phyloP scores from a whole-genome alignment of 768 basidiomycete genomes.

The Amanita fuliginea region DNA sequence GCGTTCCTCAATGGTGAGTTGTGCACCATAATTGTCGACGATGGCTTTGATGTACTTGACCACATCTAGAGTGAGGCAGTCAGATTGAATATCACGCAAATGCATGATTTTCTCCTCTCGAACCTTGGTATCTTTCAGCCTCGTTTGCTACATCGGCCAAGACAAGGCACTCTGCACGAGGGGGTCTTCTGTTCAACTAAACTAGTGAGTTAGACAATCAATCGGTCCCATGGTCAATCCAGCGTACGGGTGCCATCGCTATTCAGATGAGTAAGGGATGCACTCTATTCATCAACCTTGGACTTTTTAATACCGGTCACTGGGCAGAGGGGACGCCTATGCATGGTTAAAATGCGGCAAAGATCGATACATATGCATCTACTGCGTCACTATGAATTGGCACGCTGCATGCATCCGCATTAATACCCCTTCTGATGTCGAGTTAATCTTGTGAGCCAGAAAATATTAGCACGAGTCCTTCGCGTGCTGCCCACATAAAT shows the following conservation, averaged over 20 bases:
- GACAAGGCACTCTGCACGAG: slow-evolving; percentile 32
- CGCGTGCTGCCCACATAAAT: not conserved
- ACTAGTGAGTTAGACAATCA: not conserved
- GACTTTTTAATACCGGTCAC: not conserved
- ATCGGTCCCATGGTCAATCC: not conserved
- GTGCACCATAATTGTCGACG: slow-evolving; percentile 53
- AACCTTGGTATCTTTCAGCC: slow-evolving; percentile 85
- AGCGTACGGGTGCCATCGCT: slow-evolving; percentile 11
- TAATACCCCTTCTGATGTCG: not conserved
- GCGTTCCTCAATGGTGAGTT: slow-evolving; percentile 74
- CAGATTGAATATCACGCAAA: not conserved
- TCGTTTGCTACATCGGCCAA: slow-evolving; percentile 81
- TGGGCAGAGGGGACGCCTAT: slow-evolving; percentile 4
- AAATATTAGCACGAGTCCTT: not conserved
- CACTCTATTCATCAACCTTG: too few relatives aligned
- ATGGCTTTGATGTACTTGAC: slow-evolving; percentile 71
- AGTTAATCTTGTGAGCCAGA: not conserved
- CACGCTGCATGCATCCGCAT: not conserved
- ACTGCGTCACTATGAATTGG: too few relatives aligned
- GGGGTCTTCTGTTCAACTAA: slow-evolving; percentile 11
- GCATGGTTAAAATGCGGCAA: slow-evolving; percentile 4
- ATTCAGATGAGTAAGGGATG: not conserved
- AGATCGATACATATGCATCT: not conserved
- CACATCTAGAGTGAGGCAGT: slow-evolving; percentile 42
- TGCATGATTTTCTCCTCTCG: slow-evolving; percentile 5